Percentiles rank a stretch among this genome's conserved stretches.
phyloP scores from a whole-genome alignment of 1,284 basidiomycete genomes.

The Pseudozyma sp. region DNA sequence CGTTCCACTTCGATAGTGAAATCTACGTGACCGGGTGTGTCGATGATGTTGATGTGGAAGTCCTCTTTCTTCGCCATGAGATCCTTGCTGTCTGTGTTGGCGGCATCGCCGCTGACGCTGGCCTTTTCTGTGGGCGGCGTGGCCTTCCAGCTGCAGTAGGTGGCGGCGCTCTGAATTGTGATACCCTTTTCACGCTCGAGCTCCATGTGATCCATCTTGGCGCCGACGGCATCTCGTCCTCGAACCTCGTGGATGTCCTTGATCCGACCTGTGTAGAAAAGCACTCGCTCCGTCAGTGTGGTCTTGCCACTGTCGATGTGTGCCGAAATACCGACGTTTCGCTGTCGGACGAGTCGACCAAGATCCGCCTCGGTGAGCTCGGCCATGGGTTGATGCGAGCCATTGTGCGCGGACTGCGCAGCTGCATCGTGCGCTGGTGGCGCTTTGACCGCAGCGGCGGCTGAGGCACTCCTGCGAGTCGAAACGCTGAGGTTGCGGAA shows the following conservation, averaged over 20 bases:
- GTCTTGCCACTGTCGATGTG: constrained; percentile 93
- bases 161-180: constrained; percentile 98
- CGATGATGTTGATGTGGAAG: constrained; percentile 97
- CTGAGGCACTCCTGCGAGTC: constrained; percentile 27
- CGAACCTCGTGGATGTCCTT: constrained; percentile 97
- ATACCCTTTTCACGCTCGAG: constrained; percentile 99
- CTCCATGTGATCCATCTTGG: constrained; percentile 99
- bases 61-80: constrained; percentile 73
- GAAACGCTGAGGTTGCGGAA: constrained; percentile 34
- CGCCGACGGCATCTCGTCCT: constrained; percentile 93
- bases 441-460: constrained; percentile 24
- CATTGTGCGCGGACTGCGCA: constrained; percentile 32
- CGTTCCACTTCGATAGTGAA: constrained; percentile 99
- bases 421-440: constrained; percentile 40
- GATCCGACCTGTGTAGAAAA: constrained; percentile 97
- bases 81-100: constrained; percentile 44
- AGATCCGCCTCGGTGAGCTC: constrained; percentile 61
- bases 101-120: constrained; percentile 68
- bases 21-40: constrained; percentile 99
- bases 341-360: constrained; percentile 65
- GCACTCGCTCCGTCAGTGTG: constrained; percentile 94
- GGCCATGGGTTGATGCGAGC: constrained; percentile 30
- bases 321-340: constrained; percentile 71
- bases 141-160: constrained; percentile 95
- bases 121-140: constrained; percentile 70